Evolutionary conservation across 306 rosid species (phyloP).

Genomic region (Mimosa pudica): DNA sequence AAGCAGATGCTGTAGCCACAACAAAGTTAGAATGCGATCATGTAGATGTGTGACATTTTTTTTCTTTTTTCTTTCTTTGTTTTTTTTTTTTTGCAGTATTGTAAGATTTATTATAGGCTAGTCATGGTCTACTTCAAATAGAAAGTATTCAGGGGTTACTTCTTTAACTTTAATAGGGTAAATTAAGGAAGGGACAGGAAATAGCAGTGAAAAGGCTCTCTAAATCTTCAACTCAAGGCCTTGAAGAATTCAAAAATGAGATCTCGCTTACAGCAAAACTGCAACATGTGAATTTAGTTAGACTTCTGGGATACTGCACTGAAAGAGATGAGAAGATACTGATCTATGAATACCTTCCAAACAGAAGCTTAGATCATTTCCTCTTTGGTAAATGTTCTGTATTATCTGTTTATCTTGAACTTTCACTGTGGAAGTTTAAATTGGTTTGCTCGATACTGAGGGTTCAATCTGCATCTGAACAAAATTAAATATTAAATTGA

Average conservation of each 20-base stretch:
- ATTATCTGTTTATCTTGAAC: neutral
- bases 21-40: neutral
- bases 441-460: neutral
- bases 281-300: constrained; percentile 61
- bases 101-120: neutral
- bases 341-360: constrained; percentile 55
- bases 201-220: constrained; percentile 60
- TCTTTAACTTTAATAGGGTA: constrained; percentile 44
- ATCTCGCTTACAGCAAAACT: constrained; percentile 43
- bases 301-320: constrained; percentile 54
- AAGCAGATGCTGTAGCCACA: neutral
- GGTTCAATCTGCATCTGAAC: neutral
- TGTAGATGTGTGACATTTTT: neutral
- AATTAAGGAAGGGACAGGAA: constrained; percentile 46
- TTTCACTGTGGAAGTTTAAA: neutral
- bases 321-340: constrained; percentile 52
- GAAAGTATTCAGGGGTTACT: neutral
- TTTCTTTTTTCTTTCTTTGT: neutral
- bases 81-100: too few species aligned
- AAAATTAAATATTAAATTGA: constrained; percentile 14
- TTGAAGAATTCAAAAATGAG: constrained; percentile 17
- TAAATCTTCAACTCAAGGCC: constrained; percentile 53
- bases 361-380: constrained; percentile 54
- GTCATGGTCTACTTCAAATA: neutral
- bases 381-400: constrained; percentile 46